These are phyloP conservation scores for Quercus gilva DNA, from an alignment of 306 rosid species.

Conservation along the genomic window DNA sequence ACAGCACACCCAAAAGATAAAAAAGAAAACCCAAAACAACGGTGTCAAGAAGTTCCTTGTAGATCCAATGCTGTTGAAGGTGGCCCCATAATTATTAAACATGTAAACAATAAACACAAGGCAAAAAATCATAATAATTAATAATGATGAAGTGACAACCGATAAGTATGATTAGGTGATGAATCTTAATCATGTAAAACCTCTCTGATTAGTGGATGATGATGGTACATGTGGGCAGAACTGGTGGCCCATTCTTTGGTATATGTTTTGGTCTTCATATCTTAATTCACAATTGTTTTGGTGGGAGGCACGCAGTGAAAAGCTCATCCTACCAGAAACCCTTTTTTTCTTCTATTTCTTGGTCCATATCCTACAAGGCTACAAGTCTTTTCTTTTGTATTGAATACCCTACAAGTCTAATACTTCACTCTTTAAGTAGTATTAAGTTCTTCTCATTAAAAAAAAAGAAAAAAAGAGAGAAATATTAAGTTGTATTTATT, in stretches of 20 bases:
- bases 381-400: not conserved
- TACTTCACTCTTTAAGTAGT: not conserved
- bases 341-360: not conserved
- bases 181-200: not conserved
- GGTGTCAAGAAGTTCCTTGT: too few species aligned
- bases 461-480: too few species aligned
- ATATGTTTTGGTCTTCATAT: not conserved
- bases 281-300: conserved; percentile 13
- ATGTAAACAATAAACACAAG: not conserved
- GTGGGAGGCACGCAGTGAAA: conserved; percentile 14
- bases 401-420: not conserved
- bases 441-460: too few species aligned
- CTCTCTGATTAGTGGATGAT: not conserved
- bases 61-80: too few species aligned
- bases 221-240: not conserved
- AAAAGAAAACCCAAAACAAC: too few species aligned
- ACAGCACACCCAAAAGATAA: too few species aligned
- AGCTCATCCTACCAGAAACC: not conserved
- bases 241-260: not conserved
- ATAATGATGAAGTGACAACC: not conserved
- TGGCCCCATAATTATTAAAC: not conserved
- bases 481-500: too few species aligned
- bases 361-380: too few species aligned
- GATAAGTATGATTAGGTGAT: not conserved
- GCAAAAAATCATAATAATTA: too few species aligned